phyloP scores from a whole-genome alignment of 2,329 filamentous ascomycete genomes.

The Whalleya microplaca region DNA sequence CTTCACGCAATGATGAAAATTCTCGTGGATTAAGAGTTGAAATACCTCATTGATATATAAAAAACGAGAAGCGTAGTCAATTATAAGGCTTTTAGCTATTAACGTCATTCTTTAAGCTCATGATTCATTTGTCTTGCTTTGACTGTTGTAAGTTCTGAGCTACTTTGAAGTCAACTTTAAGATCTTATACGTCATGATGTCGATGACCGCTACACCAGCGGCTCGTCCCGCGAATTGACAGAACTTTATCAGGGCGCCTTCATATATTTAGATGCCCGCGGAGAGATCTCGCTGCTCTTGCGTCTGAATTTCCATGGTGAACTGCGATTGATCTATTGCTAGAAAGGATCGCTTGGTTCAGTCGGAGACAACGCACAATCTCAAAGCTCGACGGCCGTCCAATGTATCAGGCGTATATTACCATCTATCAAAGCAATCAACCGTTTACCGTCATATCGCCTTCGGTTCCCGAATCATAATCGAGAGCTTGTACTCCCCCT shows the following conservation, averaged over 20 bases:
- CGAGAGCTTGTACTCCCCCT: slow-evolving; percentile 24
- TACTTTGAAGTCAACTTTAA: neutral
- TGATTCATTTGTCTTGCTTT: neutral
- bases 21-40: neutral
- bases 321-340: too few relatives aligned
- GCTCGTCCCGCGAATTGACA: neutral
- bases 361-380: too few relatives aligned
- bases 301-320: too few relatives aligned
- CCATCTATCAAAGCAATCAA: neutral
- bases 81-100: neutral
- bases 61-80: neutral
- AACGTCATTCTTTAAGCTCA: neutral
- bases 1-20: neutral
- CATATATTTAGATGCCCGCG: too few relatives aligned
- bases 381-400: too few relatives aligned
- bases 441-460: neutral
- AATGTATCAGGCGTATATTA: neutral
- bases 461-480: slow-evolving; percentile 38
- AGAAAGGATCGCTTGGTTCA: too few relatives aligned
- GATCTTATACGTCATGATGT: neutral
- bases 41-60: neutral
- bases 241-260: neutral
- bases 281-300: too few relatives aligned
- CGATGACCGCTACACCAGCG: neutral
- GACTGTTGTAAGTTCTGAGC: neutral